Conservation (phyloP, 2,329 filamentous ascomycete species). For the Aspergillus alliaceus region DNA sequence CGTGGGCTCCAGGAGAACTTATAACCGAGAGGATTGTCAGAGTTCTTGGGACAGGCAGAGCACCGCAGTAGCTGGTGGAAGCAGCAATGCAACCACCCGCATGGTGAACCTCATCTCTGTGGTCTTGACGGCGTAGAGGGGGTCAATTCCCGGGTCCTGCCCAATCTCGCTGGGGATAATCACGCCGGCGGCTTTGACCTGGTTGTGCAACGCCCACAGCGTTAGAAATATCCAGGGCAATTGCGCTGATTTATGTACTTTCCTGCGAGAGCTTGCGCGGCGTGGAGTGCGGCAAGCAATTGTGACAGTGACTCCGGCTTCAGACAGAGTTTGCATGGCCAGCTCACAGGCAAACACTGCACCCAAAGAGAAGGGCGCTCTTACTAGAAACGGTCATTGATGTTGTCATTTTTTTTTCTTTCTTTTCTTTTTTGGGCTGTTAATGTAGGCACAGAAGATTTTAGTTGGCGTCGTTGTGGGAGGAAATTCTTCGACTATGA, state of each 20-base stretch:
- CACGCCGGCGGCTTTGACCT: neutral
- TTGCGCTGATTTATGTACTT: neutral
- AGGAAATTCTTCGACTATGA: no score
- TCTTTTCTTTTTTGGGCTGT: no score
- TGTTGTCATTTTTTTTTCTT: no score
- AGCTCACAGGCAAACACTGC: constrained; percentile 3
- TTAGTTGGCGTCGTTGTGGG: no score
- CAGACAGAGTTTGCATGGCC: neutral
- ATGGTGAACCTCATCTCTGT: constrained; percentile 5
- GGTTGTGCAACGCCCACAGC: neutral
- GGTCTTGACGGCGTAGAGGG: constrained; percentile 8
- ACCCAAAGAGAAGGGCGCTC: neutral
- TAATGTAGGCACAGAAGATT: no score
- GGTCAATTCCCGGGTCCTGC: constrained; percentile 3
- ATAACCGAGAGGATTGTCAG: constrained; percentile 3
- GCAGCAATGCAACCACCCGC: neutral
- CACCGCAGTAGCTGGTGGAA: constrained; percentile 7
- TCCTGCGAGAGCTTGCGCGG: neutral
- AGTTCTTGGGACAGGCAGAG: constrained; percentile 1
- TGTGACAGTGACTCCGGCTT: constrained; percentile 4
- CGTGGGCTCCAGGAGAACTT: constrained; percentile 9
- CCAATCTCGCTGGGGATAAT: constrained; percentile 2
- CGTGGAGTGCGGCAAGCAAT: constrained; percentile 4
- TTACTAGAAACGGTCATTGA: no score
- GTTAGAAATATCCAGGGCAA: constrained; percentile 2